Percentiles rank a stretch among this genome's conserved stretches.
Evolutionary conservation across 257 asterid species (phyloP).

Genomic region (Ajuga chamaepitys): DNA sequence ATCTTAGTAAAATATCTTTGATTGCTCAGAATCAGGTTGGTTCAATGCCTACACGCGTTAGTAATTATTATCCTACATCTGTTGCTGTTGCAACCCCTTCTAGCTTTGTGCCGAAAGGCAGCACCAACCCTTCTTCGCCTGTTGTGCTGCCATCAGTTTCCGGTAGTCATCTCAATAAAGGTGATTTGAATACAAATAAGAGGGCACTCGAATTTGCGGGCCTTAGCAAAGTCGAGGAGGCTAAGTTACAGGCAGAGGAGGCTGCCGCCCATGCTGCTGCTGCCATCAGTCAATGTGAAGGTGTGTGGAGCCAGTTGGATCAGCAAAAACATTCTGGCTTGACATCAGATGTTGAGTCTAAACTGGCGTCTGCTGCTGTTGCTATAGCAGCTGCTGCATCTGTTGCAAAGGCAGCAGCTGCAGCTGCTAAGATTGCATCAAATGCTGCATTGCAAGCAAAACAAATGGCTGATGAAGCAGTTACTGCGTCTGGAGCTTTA

Average conservation of each 20-base stretch:
- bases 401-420: conserved; percentile 98
- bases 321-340: conserved; percentile 56
- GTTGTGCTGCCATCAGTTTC: conserved; percentile 31
- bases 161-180: conserved; percentile 34
- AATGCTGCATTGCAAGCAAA: conserved; percentile 77
- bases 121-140: conserved; percentile 32
- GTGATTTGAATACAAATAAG: conserved; percentile 38
- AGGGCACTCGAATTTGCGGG: conserved; percentile 34
- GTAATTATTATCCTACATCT: conserved; percentile 51
- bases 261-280: conserved; percentile 76
- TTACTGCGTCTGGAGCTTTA: conserved; percentile 28
- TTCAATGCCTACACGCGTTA: conserved; percentile 28
- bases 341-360: conserved; percentile 55
- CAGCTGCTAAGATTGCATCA: conserved; percentile 92
- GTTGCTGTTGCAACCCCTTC: conserved; percentile 54
- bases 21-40: conserved; percentile 37
- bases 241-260: conserved; percentile 77
- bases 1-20: conserved; percentile 36
- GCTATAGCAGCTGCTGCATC: conserved; percentile 90
- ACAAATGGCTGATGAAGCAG: conserved; percentile 82
- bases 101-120: conserved; percentile 33
- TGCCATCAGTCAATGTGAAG: conserved; percentile 73
- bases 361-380: conserved; percentile 82
- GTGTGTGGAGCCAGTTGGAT: conserved; percentile 66
- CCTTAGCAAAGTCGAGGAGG: conserved; percentile 62